Conservation (phyloP, 768 basidiomycete genomes). For the Lactarius sp. region DNA sequence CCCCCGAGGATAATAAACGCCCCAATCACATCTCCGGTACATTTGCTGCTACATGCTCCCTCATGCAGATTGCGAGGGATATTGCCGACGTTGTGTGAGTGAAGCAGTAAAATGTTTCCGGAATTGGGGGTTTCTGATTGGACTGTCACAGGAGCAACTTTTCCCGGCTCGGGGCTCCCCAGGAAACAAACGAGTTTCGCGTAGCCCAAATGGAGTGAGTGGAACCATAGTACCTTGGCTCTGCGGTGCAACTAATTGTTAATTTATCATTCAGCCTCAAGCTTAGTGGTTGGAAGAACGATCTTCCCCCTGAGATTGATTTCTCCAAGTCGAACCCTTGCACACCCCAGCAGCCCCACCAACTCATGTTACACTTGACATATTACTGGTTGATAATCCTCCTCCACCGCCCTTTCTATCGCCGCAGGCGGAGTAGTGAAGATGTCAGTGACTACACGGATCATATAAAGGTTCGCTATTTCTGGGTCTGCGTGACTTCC, state of each 20-base stretch:
- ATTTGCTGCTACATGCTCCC: constrained; percentile 22
- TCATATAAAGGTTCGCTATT: constrained; percentile 17
- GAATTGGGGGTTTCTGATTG: not conserved
- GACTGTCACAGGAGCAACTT: constrained; percentile 19
- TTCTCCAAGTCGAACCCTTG: constrained; percentile 15
- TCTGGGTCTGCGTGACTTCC: not conserved
- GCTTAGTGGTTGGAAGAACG: constrained; percentile 25
- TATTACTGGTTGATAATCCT: constrained; percentile 23
- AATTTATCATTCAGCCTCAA: constrained; percentile 11
- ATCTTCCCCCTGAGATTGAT: constrained; percentile 22
- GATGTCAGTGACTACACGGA: constrained; percentile 15
- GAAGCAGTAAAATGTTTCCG: not conserved
- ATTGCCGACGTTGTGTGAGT: constrained; percentile 24
- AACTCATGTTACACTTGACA: constrained; percentile 26
- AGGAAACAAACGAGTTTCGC: constrained; percentile 19
- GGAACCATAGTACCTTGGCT: not conserved
- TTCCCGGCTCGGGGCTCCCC: constrained; percentile 16
- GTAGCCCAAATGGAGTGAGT: constrained; percentile 26
- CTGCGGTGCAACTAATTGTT: not conserved
- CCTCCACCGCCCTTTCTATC: constrained; percentile 26
- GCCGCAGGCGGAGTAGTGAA: constrained; percentile 14
- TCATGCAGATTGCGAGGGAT: constrained; percentile 24
- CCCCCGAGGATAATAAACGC: constrained; percentile 31
- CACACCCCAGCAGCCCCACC: constrained; percentile 22
- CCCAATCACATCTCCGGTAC: constrained; percentile 23